A percentile compares a stretch with the other conserved stretches of the same genome.
Evolutionary conservation across 805 yeast species (phyloP).

Genomic region (Yamadazyma scolyti): DNA sequence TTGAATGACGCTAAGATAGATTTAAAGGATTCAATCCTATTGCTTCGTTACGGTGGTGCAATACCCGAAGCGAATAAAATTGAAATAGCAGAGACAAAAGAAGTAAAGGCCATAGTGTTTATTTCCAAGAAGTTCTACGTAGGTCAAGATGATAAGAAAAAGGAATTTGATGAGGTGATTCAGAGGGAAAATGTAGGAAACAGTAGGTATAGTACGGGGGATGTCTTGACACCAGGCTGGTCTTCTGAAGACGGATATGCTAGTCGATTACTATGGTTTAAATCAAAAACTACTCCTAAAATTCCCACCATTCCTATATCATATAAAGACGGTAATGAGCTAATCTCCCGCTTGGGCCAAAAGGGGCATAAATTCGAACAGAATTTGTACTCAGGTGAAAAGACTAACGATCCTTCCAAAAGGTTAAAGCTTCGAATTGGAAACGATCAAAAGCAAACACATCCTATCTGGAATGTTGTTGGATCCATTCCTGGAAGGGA

Average conservation of each 20-base stretch:
- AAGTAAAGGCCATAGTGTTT: slow-evolving; percentile 67
- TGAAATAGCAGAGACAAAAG: slow-evolving; percentile 48
- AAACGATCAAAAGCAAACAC: slow-evolving; percentile 48
- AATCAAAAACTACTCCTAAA: slow-evolving; percentile 55
- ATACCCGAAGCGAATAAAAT: slow-evolving; percentile 37
- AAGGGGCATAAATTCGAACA: slow-evolving; percentile 29
- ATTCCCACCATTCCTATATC: slow-evolving; percentile 79
- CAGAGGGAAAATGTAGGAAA: slow-evolving; percentile 56
- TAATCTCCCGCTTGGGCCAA: slow-evolving; percentile 29
- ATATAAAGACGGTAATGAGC: slow-evolving; percentile 56
- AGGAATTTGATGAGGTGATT: slow-evolving; percentile 38
- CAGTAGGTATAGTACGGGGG: slow-evolving; percentile 67
- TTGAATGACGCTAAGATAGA: slow-evolving; percentile 37
- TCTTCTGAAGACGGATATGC: slow-evolving; percentile 40
- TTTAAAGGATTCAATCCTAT: slow-evolving; percentile 47
- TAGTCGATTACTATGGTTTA: slow-evolving; percentile 38
- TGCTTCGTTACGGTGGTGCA: slow-evolving; percentile 56
- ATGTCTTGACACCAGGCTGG: slow-evolving; percentile 78
- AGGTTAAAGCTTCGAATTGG: slow-evolving; percentile 23
- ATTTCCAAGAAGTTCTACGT: slow-evolving; percentile 35
- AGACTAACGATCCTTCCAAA: slow-evolving; percentile 9
- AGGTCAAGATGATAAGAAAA: slow-evolving; percentile 9
- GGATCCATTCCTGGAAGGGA: slow-evolving; percentile 80
- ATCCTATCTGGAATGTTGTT: slow-evolving; percentile 73
- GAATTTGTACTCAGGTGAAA: slow-evolving; percentile 23